Percentiles rank a stretch among this genome's conserved stretches.
Evolutionary conservation across 192 early-diverging fungal genomes (phyloP).

Genomic region (Allomyces javanicus): DNA sequence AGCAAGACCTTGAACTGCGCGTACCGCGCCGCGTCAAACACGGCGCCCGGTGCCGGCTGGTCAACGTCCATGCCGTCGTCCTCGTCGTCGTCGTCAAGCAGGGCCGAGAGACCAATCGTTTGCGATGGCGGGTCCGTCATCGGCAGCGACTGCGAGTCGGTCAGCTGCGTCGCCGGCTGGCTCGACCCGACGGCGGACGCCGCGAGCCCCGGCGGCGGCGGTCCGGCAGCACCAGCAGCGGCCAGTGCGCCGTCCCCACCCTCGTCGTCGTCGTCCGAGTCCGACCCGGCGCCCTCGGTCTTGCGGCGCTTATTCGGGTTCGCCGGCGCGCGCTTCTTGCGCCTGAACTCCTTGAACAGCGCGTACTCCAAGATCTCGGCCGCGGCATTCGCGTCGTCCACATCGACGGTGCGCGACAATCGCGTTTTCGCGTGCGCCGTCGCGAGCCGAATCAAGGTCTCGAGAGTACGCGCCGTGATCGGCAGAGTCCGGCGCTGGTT

Average conservation of each 20-base stretch:
- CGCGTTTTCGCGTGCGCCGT: slow-evolving; percentile 92
- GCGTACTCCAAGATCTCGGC: slow-evolving; percentile 68
- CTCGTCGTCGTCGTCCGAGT: slow-evolving; percentile 22
- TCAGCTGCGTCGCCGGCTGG: slow-evolving; percentile 27
- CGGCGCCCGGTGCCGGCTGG: not conserved
- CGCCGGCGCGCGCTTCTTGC: slow-evolving; percentile 24
- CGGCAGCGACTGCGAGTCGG: slow-evolving; percentile 18
- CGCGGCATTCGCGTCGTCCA: slow-evolving; percentile 69
- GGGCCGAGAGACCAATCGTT: not conserved
- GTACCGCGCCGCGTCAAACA: not conserved
- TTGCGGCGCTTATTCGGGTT: slow-evolving; percentile 7
- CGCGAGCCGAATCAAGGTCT: slow-evolving; percentile 88
- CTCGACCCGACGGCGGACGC: slow-evolving; percentile 39
- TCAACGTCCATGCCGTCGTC: slow-evolving; percentile 15
- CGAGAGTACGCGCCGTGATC: slow-evolving; percentile 93
- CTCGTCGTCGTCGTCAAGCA: slow-evolving; percentile 1
- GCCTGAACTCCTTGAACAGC: slow-evolving; percentile 68
- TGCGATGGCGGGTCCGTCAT: slow-evolving; percentile 3
- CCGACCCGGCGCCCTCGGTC: slow-evolving; percentile 12
- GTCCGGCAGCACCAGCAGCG: slow-evolving; percentile 3
- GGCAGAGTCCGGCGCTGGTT: slow-evolving; percentile 70
- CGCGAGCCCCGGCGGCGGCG: slow-evolving; percentile 19
- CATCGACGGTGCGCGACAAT: slow-evolving; percentile 56
- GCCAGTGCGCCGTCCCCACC: slow-evolving; percentile 17
- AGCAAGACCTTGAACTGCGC: not conserved